Conservation (phyloP, 2,329 filamentous ascomycete genomes). For the Graphium sp. region DNA sequence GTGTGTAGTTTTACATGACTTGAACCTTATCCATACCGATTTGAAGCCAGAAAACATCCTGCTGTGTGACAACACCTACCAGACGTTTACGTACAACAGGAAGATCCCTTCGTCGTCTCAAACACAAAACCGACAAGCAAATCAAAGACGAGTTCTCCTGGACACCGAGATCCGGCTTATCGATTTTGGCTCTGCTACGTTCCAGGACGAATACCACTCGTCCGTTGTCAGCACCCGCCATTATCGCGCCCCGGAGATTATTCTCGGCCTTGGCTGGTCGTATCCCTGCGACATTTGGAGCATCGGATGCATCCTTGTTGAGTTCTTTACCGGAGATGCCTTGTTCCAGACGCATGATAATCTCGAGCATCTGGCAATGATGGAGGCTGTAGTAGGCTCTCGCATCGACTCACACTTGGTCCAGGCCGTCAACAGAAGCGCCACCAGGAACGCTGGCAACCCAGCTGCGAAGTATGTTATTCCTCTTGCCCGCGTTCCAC, state of each 20-base stretch:
- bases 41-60: constrained; percentile 57
- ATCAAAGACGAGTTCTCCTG: constrained; percentile 45
- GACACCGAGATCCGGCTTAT: constrained; percentile 56
- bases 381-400: constrained; percentile 48
- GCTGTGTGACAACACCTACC: constrained; percentile 46
- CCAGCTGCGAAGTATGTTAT: constrained; percentile 44
- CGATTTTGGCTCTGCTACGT: constrained; percentile 56
- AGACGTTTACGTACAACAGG: constrained; percentile 55
- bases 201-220: constrained; percentile 58
- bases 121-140: constrained; percentile 41
- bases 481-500: neutral
- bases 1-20: constrained; percentile 67
- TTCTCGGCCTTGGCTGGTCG: constrained; percentile 54
- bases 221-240: constrained; percentile 55
- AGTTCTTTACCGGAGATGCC: constrained; percentile 56
- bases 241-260: constrained; percentile 55
- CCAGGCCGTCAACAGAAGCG: constrained; percentile 36
- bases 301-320: constrained; percentile 55
- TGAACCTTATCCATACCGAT: constrained; percentile 91
- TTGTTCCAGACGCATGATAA: constrained; percentile 60
- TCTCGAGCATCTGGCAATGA: constrained; percentile 59
- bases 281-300: constrained; percentile 61
- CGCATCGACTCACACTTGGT: constrained; percentile 44
- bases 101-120: constrained; percentile 51
- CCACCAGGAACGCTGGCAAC: constrained; percentile 38